Evolutionary conservation across 306 rosid genomes (phyloP), one percentile per base, ranked within the genome.

Genomic region (peach (Prunus persica)): DNA sequence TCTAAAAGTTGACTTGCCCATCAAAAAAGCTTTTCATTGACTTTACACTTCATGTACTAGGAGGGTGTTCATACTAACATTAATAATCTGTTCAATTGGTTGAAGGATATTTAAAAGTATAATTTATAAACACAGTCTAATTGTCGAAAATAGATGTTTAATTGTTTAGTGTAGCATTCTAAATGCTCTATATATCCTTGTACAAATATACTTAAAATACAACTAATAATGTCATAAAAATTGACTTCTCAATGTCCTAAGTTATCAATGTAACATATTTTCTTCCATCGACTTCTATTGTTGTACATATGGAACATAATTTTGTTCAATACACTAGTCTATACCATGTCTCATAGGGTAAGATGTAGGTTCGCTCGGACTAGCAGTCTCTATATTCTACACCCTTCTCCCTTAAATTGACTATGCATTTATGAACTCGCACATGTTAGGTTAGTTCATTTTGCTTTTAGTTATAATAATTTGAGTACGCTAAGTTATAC

Each of bases 11-110:
- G 80, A 76, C 82, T 80, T 80, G 52, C 55, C 67, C 87, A 43
- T 80, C 56, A 80, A 72, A 60, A 30, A 50, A 80, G 80, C 82
- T 68, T 63, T 71, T 34, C 25, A 20, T 73, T 79, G 82, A 68
- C 84, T 56, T 14, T 19, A 24, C 15, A 43, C 13, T 18, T 43
- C 22, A 54, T 34, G 28, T 19, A 16, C 7, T 24, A 8, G 22
- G 14, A 69, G 46, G 6, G 62, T 50, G 61, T 69, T 50, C 49
- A 27, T 43, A 66, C 71, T 43, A 32, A 51, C n/a, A 51, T 5
- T 14, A 51, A 16, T 47, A 47, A 47, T 11, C 13, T 47, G 51
- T 47, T 47, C 3, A 16, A 54, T 54, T 19, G 3, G 12, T 1
- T 5, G 25, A 7, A n/a, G 60, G 10, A 30, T 30, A 54, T 54